phyloP scores from a whole-genome alignment of 2,329 filamentous ascomycete species.

The Septoria linicola region DNA sequence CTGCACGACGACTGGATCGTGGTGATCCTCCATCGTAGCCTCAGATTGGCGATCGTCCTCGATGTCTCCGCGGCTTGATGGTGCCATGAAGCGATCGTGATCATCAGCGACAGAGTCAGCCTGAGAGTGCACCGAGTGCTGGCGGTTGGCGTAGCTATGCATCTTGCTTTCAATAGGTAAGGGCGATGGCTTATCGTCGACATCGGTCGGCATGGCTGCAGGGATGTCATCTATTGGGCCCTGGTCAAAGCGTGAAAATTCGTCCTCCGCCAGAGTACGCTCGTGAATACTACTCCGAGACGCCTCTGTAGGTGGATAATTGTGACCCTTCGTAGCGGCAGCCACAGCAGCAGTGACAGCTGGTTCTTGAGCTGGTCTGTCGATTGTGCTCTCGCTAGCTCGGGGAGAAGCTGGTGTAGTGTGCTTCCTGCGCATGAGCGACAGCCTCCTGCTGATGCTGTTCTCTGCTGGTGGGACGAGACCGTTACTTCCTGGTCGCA shows the following conservation, averaged over 20 bases:
- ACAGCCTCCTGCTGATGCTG: constrained; percentile 42
- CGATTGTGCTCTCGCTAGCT: constrained; percentile 27
- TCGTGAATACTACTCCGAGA: constrained; percentile 63
- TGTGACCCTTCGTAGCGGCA: constrained; percentile 41
- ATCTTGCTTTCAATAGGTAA: constrained; percentile 25
- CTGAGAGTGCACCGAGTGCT: constrained; percentile 20
- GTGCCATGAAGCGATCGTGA: constrained; percentile 17
- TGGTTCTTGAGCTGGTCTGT: constrained; percentile 14
- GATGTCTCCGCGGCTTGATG: constrained; percentile 12
- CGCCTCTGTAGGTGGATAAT: constrained; percentile 51
- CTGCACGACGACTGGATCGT: constrained; percentile 47
- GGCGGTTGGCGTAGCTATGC: constrained; percentile 23
- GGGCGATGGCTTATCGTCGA: constrained; percentile 27
- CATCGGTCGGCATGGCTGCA: constrained; percentile 66
- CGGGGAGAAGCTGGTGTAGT: constrained; percentile 13
- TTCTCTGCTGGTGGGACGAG: constrained; percentile 34
- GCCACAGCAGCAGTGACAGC: constrained; percentile 24
- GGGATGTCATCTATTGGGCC: constrained; percentile 85
- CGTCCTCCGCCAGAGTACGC: constrained; percentile 58
- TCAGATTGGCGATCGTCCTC: constrained; percentile 37
- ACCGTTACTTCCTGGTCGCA: constrained; percentile 39
- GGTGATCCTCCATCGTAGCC: constrained; percentile 41
- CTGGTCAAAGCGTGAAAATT: constrained; percentile 76
- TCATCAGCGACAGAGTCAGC: constrained; percentile 19
- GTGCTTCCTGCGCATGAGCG: constrained; percentile 43